Evolutionary conservation across 768 basidiomycete genomes (phyloP).

Genomic region (Ephemerocybe angulata): DNA sequence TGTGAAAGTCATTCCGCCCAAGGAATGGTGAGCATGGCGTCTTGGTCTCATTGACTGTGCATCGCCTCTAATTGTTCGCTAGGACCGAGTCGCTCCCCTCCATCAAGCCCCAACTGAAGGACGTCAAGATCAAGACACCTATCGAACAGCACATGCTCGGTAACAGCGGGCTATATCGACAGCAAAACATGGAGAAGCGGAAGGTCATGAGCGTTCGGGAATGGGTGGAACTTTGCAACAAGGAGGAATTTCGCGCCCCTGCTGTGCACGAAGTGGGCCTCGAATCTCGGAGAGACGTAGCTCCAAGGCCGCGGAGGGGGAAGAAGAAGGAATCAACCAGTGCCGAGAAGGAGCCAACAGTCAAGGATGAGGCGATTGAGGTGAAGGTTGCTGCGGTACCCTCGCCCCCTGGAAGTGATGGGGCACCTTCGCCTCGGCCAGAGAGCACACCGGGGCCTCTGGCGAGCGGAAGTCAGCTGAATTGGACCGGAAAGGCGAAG

Average conservation of each 20-base stretch:
- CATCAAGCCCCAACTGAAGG: constrained; percentile 63
- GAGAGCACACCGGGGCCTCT: constrained; percentile 16
- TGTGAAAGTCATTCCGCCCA: constrained; percentile 93
- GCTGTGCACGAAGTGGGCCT: constrained; percentile 66
- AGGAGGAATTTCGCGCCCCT: constrained; percentile 71
- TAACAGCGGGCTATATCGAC: constrained; percentile 79
- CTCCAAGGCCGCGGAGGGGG: constrained; percentile 32
- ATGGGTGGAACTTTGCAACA: constrained; percentile 75
- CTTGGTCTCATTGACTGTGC: constrained; percentile 15
- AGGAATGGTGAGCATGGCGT: constrained; percentile 70
- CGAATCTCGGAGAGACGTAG: constrained; percentile 32
- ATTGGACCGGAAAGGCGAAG: no score
- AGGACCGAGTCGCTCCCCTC: constrained; percentile 74
- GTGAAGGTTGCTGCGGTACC: constrained; percentile 24
- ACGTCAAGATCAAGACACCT: constrained; percentile 79
- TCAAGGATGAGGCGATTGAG: constrained; percentile 50
- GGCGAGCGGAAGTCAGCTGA: constrained; percentile 28
- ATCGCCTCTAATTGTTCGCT: constrained; percentile 21
- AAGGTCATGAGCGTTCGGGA: constrained; percentile 81
- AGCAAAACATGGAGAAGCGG: constrained; percentile 88
- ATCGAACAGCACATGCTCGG: constrained; percentile 95
- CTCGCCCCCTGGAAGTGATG: constrained; percentile 40
- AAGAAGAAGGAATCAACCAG: constrained; percentile 49
- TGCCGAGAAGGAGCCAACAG: constrained; percentile 33
- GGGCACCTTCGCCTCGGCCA: neutral